phyloP scores from a whole-genome alignment of 2,329 filamentous ascomycete species.

The Aspergillus latus region DNA sequence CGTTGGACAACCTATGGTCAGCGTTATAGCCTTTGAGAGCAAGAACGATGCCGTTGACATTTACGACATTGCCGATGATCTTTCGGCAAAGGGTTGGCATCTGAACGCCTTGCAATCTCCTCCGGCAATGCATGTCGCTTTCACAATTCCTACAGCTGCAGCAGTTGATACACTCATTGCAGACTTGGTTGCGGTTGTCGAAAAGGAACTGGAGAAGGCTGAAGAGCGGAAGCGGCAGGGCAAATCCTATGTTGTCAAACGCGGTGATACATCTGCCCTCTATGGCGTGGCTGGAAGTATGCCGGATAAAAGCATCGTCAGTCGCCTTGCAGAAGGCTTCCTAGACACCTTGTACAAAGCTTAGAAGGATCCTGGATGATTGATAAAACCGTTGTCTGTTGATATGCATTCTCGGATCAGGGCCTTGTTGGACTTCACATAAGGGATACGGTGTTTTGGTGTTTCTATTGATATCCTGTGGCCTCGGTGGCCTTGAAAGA shows the following conservation, averaged over 20 bases:
- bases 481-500: conserved; percentile 3
- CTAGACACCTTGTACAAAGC: conserved; percentile 91
- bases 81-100: conserved; percentile 86
- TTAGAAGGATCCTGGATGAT: conserved; percentile 38
- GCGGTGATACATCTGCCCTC: conserved; percentile 74
- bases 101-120: conserved; percentile 91
- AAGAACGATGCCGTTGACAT: conserved; percentile 71
- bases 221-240: conserved; percentile 64
- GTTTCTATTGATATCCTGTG: conserved; percentile 12
- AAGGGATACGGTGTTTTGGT: conserved; percentile 15
- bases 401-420: conserved; percentile 9
- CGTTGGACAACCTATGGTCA: conserved; percentile 81
- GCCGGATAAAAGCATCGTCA: conserved; percentile 93
- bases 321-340: conserved; percentile 85
- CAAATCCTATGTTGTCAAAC: conserved; percentile 53
- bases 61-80: conserved; percentile 90
- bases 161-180: conserved; percentile 75
- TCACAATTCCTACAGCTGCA: conserved; percentile 81
- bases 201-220: conserved; percentile 76
- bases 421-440: conserved; percentile 1
- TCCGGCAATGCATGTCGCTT: conserved; percentile 88
- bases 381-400: conserved; percentile 11
- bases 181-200: conserved; percentile 63
- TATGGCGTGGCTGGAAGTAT: conserved; percentile 94
- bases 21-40: conserved; percentile 85